Evolutionary conservation across 371 early-diverging fungal genomes (phyloP).

Genomic region (Polyrhizophydium stewartii): DNA sequence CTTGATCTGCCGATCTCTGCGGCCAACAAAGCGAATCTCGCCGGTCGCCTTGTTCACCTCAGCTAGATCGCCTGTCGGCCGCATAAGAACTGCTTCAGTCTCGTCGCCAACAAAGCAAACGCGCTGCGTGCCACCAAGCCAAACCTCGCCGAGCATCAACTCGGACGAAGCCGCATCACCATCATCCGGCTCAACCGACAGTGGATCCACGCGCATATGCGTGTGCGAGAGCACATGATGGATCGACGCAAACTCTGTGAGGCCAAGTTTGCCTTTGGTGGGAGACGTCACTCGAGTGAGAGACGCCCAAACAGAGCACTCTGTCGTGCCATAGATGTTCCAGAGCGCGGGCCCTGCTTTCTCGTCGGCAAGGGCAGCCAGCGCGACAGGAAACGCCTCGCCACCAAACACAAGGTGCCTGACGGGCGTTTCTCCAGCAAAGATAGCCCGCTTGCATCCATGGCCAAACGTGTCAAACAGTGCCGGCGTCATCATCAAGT

Average conservation of each 20-base stretch:
- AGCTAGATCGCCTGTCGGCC: constrained; percentile 8
- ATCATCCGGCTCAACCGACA: constrained; percentile 8
- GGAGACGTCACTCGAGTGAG: background rate
- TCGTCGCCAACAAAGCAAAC: constrained; percentile 14
- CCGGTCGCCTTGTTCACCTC: background rate
- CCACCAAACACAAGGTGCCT: constrained; percentile 6
- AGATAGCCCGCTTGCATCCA: background rate
- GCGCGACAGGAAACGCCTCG: constrained; percentile 6
- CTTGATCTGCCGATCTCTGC: constrained; percentile 6
- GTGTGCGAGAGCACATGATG: constrained; percentile 4
- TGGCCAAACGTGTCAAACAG: constrained; percentile 2
- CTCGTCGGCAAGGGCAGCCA: background rate
- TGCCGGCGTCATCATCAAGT: constrained; percentile 7
- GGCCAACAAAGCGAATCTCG: background rate
- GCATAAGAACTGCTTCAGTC: constrained; percentile 6
- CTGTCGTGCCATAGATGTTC: constrained; percentile 17
- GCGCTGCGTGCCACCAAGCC: constrained; percentile 7
- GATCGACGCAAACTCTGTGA: background rate
- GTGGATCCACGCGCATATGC: background rate
- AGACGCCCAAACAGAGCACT: constrained; percentile 11
- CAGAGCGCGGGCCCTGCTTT: background rate
- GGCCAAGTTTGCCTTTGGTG: background rate
- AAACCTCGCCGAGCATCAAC: constrained; percentile 5
- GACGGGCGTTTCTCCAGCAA: background rate
- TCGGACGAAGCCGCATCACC: background rate